Base-by-base conservation (phyloP, 306 rosid species). In the Crataegus laevigata region DNA sequence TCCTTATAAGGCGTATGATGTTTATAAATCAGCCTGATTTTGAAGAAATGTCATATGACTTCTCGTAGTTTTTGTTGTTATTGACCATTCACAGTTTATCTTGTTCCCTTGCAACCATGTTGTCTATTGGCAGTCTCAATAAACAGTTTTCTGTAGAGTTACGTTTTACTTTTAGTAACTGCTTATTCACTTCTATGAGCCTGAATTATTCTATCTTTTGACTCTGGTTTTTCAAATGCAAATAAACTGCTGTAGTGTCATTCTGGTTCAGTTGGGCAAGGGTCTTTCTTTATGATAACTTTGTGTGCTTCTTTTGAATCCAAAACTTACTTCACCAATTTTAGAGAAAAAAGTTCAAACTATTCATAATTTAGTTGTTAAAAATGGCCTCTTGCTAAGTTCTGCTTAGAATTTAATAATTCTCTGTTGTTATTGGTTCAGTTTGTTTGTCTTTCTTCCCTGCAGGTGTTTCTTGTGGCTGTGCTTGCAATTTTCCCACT, bases 401-500 rank as follows among this genome's bases (percentile, higher is more conserved):
- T 76, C 30, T 57, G 29, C 67, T 63, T 71, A 14, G 17, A 24
- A 13, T 28, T 66, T 17, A 57, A 73, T 29, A 73, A 42, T 19
- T 66, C 25, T 65, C 68, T 77, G 75, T 21, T 70, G 60, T 74
- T 78, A 64, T 69, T 85, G 51, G 54, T 75, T 71, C 50, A 7
- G 40, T 38, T 14, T 36, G 34, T 21, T 43, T 19, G 62, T n/a
- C 47, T 73, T 40, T 62, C 80, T 75, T 26, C 74, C 72, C 18
- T 82, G 80, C 85, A 96, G 99, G 98, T 96, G 84, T 85, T 92
- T 85, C 87, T 88, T 69, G 94, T 96, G 80, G 98, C 93, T 76
- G 82, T 90, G 70, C 90, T 96, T 74, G 99, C 97, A 50, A 80
- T 89, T 79, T 42, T 89, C 71, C 99, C 99, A 9, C 68, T 96